phyloP scores from a whole-genome alignment of 345 rosid species.

The Psidium friedrichsthalianum region DNA sequence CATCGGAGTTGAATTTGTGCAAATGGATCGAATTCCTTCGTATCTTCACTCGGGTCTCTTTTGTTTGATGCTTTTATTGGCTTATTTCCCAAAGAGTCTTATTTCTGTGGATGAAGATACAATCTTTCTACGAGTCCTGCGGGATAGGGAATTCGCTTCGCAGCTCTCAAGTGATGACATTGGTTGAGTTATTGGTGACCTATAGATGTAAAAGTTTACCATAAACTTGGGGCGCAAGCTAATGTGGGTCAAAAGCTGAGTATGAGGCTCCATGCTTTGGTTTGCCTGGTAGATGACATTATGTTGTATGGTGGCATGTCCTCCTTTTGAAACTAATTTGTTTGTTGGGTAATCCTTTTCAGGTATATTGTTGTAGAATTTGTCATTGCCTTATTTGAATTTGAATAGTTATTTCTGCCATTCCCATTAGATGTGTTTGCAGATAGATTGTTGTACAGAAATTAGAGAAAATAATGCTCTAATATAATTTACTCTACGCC shows the following conservation, averaged over 20 bases:
- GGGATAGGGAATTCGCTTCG: background rate
- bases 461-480: background rate
- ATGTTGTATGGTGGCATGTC: background rate
- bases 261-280: background rate
- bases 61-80: background rate
- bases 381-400: background rate
- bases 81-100: background rate
- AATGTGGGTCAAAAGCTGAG: background rate
- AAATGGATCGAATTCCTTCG: background rate
- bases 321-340: background rate
- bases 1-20: background rate
- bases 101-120: background rate
- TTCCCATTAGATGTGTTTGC: background rate
- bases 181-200: background rate
- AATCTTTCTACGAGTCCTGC: background rate
- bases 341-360: background rate
- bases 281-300: background rate
- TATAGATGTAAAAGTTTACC: background rate
- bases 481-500: background rate
- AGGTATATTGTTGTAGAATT: background rate
- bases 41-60: background rate
- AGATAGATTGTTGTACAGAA: background rate
- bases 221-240: background rate
- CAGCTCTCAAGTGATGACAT: background rate
- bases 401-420: background rate